Conservation (phyloP, 2,329 filamentous ascomycete species). For the Trichoderma harzianum region DNA sequence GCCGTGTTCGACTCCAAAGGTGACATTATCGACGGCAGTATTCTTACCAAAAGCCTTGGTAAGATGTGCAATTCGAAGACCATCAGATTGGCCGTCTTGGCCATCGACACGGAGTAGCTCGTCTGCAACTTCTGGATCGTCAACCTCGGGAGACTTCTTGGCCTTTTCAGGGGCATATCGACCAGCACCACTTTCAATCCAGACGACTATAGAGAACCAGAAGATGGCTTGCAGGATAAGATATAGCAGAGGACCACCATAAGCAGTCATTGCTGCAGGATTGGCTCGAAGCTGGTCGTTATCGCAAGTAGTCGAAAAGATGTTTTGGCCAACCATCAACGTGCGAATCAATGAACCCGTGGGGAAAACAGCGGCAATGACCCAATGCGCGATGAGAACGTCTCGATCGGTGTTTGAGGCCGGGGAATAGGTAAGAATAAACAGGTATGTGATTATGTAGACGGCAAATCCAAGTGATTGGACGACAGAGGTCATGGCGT, state of each 20-base stretch:
- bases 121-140: conserved; percentile 28
- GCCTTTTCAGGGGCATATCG: conserved; percentile 20
- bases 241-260: conserved; percentile 79
- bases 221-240: conserved; percentile 66
- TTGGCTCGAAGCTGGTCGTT: conserved; percentile 50
- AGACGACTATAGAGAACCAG: conserved; percentile 67
- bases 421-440: conserved; percentile 68
- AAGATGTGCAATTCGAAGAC: conserved; percentile 63
- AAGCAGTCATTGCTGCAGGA: conserved; percentile 62
- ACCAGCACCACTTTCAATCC: conserved; percentile 64
- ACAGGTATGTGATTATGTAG: conserved; percentile 52
- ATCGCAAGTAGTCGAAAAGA: conserved; percentile 73
- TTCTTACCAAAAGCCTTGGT: conserved; percentile 64
- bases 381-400: conserved; percentile 69
- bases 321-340: conserved; percentile 70
- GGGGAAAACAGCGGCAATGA: conserved; percentile 57
- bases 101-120: conserved; percentile 28
- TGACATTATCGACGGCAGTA: conserved; percentile 67
- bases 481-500: conserved; percentile 18
- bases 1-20: conserved; percentile 63
- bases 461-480: conserved; percentile 24
- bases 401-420: conserved; percentile 62
- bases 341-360: conserved; percentile 57
- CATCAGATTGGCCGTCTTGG: conserved; percentile 33
- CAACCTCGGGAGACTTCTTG: conserved; percentile 18